Evolutionary conservation across 257 asterid genomes (phyloP), one percentile per base, ranked within the genome.

Genomic region (Catharanthus roseus): DNA sequence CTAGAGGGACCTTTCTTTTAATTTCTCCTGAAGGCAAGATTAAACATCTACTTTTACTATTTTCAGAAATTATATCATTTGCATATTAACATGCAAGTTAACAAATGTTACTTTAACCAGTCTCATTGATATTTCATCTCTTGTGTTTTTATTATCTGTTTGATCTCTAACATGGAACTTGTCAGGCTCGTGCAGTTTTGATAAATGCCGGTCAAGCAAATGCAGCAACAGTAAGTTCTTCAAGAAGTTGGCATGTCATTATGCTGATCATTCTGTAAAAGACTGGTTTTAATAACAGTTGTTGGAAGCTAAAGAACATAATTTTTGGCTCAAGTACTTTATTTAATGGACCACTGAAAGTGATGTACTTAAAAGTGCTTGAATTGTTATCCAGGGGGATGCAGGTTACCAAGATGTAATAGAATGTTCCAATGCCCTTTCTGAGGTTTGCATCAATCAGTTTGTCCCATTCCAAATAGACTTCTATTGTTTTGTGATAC

Each of bases 201-300:
- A 91, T 93, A 82, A 91, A 93, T 85, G 99, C 97, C 72, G 99
- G 99, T 68, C 99, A 93, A 85, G 99, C 99, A 66, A 93, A 95
- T 85, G 99, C 99, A 13, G 97, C 96, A 42, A 95, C 99, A 72
- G 99, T 91, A 87, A 86, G 73, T 80, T 68, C 7, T 65, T 6
- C 26, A 4, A 2, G 1, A 15, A 41, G 29, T 23, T 16, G 9
- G 28, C 44, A 19, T 34, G 16, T 34, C 41, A 15, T 19, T 58
- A 6, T 31, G 41, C 31, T 58, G 65, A 13, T 58, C 6, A 58
- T 24, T 58, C 23, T 4, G 13, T 62, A 62, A 15, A 15, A 47
- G 45, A 29, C 72, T 19, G 38, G 18, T 47, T 49, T 47, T 47
- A 47, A 47, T 47, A 47, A 47, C 5, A 47, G 53, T 47, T 47